phyloP scores from a whole-genome alignment of 1,139 yeast species.

The Pichia inconspicua region DNA sequence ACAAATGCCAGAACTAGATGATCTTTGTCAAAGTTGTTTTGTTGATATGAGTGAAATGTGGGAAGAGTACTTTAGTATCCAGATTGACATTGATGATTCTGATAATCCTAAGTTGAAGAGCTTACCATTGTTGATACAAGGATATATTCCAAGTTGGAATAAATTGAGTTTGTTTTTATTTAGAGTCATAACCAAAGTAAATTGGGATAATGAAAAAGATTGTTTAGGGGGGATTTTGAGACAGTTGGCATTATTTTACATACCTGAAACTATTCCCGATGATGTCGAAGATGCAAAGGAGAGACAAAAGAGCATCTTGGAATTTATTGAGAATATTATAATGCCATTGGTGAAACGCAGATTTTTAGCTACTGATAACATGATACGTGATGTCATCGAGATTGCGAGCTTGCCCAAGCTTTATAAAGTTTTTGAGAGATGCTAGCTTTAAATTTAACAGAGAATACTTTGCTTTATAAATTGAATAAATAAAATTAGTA shows the following conservation, averaged over 20 bases:
- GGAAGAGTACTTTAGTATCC: constrained; percentile 63
- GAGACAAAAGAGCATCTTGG: constrained; percentile 25
- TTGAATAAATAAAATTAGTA: background rate
- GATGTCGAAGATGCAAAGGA: constrained; percentile 25
- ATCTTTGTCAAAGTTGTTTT: constrained; percentile 26
- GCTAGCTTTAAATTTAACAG: constrained; percentile 33
- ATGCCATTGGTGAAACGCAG: constrained; percentile 62
- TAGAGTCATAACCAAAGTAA: constrained; percentile 48
- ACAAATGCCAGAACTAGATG: constrained; percentile 17
- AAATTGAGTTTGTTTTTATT: constrained; percentile 65
- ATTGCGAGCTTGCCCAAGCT: constrained; percentile 89
- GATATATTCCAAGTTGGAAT: constrained; percentile 51
- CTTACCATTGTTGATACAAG: constrained; percentile 62
- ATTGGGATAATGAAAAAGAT: constrained; percentile 58
- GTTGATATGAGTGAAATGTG: constrained; percentile 65
- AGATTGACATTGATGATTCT: constrained; percentile 29
- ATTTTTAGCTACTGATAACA: constrained; percentile 54
- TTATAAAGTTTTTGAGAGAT: constrained; percentile 87
- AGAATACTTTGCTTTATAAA: background rate
- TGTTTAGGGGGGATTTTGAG: constrained; percentile 60
- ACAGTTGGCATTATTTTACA: constrained; percentile 66
- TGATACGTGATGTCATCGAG: constrained; percentile 58
- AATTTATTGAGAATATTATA: constrained; percentile 44
- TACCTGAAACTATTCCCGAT: constrained; percentile 50
- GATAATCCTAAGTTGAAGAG: constrained; percentile 33